Evolutionary conservation across 352 stramenopile genomes (phyloP).

Genomic region (Bremia lactucae): DNA sequence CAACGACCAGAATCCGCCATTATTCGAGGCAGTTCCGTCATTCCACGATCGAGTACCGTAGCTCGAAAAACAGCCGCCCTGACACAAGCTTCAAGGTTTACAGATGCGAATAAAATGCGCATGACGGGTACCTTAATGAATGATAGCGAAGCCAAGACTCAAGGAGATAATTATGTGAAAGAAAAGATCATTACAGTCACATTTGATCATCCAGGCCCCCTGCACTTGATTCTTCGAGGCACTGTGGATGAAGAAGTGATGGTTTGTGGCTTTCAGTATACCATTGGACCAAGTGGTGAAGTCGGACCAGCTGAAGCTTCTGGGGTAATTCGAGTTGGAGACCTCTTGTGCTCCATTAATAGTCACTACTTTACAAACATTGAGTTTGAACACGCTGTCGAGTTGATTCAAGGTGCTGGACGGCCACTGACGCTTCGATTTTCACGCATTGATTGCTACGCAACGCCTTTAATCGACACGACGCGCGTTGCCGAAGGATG

Average conservation of each 20-base stretch:
- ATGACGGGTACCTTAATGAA: constrained; percentile 51
- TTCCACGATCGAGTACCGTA: constrained; percentile 55
- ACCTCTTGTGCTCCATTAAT: constrained; percentile 83
- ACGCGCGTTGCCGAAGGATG: constrained; percentile 70
- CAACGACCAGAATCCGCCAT: constrained; percentile 73
- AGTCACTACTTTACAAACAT: constrained; percentile 83
- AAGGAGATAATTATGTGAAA: constrained; percentile 62
- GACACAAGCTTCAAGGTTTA: constrained; percentile 57
- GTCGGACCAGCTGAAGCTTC: constrained; percentile 50
- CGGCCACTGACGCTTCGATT: constrained; percentile 77
- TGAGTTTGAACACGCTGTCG: constrained; percentile 67
- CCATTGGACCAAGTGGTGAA: constrained; percentile 13
- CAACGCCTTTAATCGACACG: constrained; percentile 13
- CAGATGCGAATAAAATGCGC: constrained; percentile 67
- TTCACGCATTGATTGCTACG: constrained; percentile 52
- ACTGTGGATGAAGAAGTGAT: constrained; percentile 85
- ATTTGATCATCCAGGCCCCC: constrained; percentile 63
- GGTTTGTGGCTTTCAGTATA: constrained; percentile 71
- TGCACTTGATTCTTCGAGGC: constrained; percentile 65
- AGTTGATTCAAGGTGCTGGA: constrained; percentile 55
- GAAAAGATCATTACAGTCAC: constrained; percentile 85
- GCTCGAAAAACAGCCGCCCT: constrained; percentile 65
- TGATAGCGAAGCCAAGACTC: constrained; percentile 32
- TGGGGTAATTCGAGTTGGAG: constrained; percentile 65
- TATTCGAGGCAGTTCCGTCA: constrained; percentile 78